Evolutionary conservation across 352 stramenopile species (phyloP).

Genomic region (Discostella stelligera): DNA sequence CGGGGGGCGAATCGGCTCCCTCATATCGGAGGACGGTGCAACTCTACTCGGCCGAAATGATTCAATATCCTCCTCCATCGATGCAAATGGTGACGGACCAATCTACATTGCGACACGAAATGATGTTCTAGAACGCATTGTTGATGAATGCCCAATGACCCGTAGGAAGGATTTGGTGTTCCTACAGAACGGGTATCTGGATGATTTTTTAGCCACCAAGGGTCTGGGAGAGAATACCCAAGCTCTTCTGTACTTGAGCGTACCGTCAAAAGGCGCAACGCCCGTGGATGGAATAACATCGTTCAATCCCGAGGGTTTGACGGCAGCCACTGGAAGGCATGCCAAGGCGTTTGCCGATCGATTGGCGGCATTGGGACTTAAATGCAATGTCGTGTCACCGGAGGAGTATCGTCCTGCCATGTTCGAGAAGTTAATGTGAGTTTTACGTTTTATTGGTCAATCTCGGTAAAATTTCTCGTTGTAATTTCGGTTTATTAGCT

Average conservation of each 20-base stretch:
- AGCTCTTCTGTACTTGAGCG: conserved; percentile 83
- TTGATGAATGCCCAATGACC: conserved; percentile 72
- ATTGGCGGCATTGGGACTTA: conserved; percentile 72
- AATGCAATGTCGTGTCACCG: conserved; percentile 79
- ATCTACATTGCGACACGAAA: conserved; percentile 80
- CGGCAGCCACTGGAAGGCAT: conserved; percentile 80
- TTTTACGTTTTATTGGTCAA: conserved; percentile 21
- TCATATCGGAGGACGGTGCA: conserved; percentile 45
- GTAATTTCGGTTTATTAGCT: conserved; percentile 16
- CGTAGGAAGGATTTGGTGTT: conserved; percentile 84
- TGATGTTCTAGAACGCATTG: conserved; percentile 81
- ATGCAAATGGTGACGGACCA: conserved; percentile 54
- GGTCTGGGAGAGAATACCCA: conserved; percentile 82
- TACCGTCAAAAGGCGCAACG: conserved; percentile 75
- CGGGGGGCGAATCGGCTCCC: conserved; percentile 63
- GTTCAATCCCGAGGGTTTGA: conserved; percentile 85
- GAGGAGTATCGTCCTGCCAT: conserved; percentile 74
- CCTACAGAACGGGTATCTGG: conserved; percentile 86
- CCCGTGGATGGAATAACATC: conserved; percentile 84
- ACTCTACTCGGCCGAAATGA: conserved; percentile 57
- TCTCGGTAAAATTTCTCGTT: conserved; percentile 4
- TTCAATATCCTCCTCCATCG: conserved; percentile 51
- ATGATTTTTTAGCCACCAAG: conserved; percentile 76
- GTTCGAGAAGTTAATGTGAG: conserved; percentile 87
- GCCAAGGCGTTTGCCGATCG: conserved; percentile 76